A percentile compares a stretch with the other conserved stretches of the same genome.
phyloP scores from a whole-genome alignment of 2,329 filamentous ascomycete genomes.

The Ceratocystis cacaofunesta region DNA sequence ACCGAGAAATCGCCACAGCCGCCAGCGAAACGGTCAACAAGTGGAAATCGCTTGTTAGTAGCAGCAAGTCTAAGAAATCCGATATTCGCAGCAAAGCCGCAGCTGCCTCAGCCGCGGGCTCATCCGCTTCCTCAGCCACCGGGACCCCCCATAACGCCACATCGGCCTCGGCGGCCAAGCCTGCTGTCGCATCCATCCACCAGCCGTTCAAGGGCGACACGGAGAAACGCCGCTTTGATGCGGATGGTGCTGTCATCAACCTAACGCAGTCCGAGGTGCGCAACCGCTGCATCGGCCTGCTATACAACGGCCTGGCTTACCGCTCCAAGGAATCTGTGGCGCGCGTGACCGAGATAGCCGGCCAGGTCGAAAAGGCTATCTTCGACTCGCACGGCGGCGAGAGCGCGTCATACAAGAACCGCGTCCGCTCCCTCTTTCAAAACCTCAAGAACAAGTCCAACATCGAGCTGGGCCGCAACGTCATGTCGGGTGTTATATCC shows the following conservation, averaged over 20 bases:
- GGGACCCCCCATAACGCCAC: conserved; percentile 24
- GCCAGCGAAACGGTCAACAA: conserved; percentile 74
- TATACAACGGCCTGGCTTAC: conserved; percentile 78
- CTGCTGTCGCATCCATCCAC: conserved; percentile 18
- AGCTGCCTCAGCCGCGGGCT: conserved; percentile 30
- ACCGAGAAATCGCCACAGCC: conserved; percentile 65
- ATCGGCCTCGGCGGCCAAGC: conserved; percentile 24
- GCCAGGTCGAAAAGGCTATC: conserved; percentile 73
- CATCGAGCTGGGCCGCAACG: conserved; percentile 55
- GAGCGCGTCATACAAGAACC: conserved; percentile 57
- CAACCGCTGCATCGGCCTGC: conserved; percentile 73
- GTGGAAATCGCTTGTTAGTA: conserved; percentile 69
- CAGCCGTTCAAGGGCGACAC: conserved; percentile 46
- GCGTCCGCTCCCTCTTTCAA: conserved; percentile 83
- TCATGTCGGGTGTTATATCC: conserved; percentile 59
- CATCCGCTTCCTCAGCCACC: conserved; percentile 31
- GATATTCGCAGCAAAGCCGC: conserved; percentile 24
- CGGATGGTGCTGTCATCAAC: conserved; percentile 64
- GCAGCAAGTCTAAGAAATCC: conserved; percentile 38
- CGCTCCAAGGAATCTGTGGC: conserved; percentile 56
- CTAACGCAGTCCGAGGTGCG: conserved; percentile 60
- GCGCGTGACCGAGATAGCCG: conserved; percentile 54
- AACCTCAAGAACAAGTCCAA: conserved; percentile 93
- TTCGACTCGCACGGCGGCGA: conserved; percentile 56
- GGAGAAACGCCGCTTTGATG: conserved; percentile 67